Evolutionary conservation across 2,329 filamentous ascomycete genomes (phyloP).

Genomic region (Fusarium algeriense): DNA sequence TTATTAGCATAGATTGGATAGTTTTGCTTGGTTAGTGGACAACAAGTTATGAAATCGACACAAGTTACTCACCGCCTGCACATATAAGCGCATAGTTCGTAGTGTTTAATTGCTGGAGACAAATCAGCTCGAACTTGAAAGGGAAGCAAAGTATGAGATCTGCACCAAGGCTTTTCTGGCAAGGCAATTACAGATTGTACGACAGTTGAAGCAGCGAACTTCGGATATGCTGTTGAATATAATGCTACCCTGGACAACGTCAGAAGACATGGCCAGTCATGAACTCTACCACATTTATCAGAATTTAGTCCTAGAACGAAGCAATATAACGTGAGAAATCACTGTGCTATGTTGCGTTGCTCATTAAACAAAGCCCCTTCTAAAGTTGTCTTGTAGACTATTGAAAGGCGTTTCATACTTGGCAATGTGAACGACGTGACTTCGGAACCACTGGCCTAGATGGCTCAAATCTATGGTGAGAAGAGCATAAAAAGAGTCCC

Average conservation of each 20-base stretch:
- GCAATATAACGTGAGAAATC: neutral
- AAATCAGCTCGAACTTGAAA: accelerated
- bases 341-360: neutral
- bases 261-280: neutral
- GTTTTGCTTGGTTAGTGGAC: neutral
- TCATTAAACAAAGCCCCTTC: no score
- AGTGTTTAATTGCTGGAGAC: neutral
- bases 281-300: neutral
- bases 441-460: neutral
- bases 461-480: neutral
- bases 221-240: neutral
- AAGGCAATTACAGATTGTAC: neutral
- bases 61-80: neutral
- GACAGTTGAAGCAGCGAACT: neutral
- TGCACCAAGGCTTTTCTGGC: neutral
- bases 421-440: neutral
- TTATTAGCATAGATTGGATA: slow-evolving; percentile 13
- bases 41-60: neutral
- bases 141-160: neutral
- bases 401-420: neutral
- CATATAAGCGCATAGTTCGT: neutral
- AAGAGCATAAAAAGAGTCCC: neutral
- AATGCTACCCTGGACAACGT: neutral
- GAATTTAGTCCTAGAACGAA: neutral
- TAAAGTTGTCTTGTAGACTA: no score